These are phyloP conservation scores for Sordariomycetes sp. DNA, from an alignment of 2,329 filamentous ascomycete species.

Conservation along the genomic window DNA sequence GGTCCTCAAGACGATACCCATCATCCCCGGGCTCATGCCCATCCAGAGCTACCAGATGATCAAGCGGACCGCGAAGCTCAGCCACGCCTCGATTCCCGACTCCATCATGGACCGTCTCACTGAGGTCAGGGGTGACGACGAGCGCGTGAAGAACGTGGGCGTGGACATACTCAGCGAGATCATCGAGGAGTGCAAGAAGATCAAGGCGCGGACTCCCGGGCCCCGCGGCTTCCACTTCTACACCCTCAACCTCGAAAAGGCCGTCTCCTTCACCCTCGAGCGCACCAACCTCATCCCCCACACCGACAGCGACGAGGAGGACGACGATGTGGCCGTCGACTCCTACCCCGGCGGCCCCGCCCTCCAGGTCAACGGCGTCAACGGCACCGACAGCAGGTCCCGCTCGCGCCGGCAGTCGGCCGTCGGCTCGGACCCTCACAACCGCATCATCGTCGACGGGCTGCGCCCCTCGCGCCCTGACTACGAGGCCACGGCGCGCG, in stretches of 20 bases:
- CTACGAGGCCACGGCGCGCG: conserved; percentile 61
- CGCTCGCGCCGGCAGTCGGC: conserved; percentile 59
- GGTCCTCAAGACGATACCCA: conserved; percentile 72
- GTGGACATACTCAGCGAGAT: conserved; percentile 78
- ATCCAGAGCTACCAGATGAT: conserved; percentile 97
- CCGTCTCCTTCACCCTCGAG: conserved; percentile 86
- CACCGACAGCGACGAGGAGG: conserved; percentile 36
- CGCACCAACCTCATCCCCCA: conserved; percentile 69
- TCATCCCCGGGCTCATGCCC: conserved; percentile 93
- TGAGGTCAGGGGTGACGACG: conserved; percentile 64
- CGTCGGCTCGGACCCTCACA: conserved; percentile 72
- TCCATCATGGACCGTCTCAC: conserved; percentile 58
- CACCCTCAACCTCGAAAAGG: conserved; percentile 91
- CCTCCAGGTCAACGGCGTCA: conserved; percentile 41
- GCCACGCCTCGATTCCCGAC: conserved; percentile 70
- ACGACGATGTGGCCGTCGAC: conserved; percentile 14
- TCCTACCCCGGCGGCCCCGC: conserved; percentile 24
- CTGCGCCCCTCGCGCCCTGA: conserved; percentile 43
- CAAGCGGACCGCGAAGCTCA: conserved; percentile 84
- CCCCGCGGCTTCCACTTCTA: conserved; percentile 92
- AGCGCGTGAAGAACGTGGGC: conserved; percentile 66
- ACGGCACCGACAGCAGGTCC: conserved; percentile 26
- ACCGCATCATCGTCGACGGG: conserved; percentile 71
- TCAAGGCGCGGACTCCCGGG: conserved; percentile 40
- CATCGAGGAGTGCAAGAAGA: conserved; percentile 57